Base-by-base conservation (phyloP, 2,329 filamentous ascomycete genomes). In the Onygena corvina region DNA sequence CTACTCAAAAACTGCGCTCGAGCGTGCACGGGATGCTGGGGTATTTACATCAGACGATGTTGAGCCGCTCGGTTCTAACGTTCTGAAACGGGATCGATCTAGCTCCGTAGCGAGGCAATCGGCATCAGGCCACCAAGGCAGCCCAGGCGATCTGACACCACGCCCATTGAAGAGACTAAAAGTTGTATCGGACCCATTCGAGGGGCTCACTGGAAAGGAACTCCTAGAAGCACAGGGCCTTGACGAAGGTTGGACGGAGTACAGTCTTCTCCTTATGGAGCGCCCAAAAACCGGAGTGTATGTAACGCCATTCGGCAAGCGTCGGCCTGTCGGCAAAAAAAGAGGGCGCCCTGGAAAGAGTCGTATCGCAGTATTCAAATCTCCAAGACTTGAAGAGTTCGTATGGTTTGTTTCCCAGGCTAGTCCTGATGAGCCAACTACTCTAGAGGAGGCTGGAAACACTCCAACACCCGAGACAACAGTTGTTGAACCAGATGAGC, bases 191-290 rank as follows among this genome's bases (percentile, higher is more conserved):
- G 42, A 33, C 11, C 42, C 25, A 23, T 46, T 20, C 7, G 42
- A 46, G 11, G 58, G 54, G 23, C 21, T 47, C 16, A 48, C 67
- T 0, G 64, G 64, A 51, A 62, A 62, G 27, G 66, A 69, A 47
- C 64, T 56, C 34, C 58, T 69, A 1, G 62, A 67, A 50, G 62
- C 64, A 18, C 56, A 65, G 48, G 67, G 67, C 1, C 54, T 68
- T 51, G 66, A 69, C 51, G 64, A 67, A 46, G 61, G 59, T 1
- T 70, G 65, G 64, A 68, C 66, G 1, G 64, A 67, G 50, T 69
- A 68, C 50, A 66, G 57, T 27, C 58, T 64, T 20, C 50, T 67
- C 2, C 49, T 65, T 3, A 63, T 68, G 42, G 61, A 68, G 23
- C 64, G 64, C n/a, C 57, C 61, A 9, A 53, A 50, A 2, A 59